These are phyloP conservation scores for Quercus parvula DNA, from an alignment of 306 rosid genomes.

Conservation along the genomic window DNA sequence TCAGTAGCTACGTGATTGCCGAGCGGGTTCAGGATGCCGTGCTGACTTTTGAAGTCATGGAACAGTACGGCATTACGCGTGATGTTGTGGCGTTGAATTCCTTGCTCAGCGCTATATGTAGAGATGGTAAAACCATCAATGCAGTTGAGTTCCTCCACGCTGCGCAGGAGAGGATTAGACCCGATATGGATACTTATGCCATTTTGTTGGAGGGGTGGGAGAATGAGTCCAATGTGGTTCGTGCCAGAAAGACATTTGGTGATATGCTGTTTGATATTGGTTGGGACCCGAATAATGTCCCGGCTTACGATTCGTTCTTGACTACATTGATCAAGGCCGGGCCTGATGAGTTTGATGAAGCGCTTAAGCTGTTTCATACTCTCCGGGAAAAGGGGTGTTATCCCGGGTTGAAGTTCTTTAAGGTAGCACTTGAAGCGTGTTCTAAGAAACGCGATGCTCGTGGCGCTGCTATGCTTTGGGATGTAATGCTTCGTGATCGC, in stretches of 20 bases:
- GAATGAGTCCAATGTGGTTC: constrained; percentile 38
- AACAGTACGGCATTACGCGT: constrained; percentile 38
- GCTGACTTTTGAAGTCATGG: constrained; percentile 50
- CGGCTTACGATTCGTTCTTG: constrained; percentile 56
- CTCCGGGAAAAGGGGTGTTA: constrained; percentile 51
- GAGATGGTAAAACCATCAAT: constrained; percentile 39
- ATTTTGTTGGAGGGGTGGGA: constrained; percentile 77
- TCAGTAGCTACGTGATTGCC: constrained; percentile 49
- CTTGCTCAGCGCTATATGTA: constrained; percentile 60
- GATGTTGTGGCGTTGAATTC: constrained; percentile 59
- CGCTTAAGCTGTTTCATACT: constrained; percentile 35
- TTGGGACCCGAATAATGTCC: constrained; percentile 58
- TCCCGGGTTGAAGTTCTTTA: constrained; percentile 59
- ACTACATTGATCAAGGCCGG: constrained; percentile 43
- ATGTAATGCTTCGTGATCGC: constrained; percentile 31
- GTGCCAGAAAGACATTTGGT: constrained; percentile 47
- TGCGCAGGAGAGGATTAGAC: constrained; percentile 40
- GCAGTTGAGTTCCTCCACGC: constrained; percentile 45
- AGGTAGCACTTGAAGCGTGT: constrained; percentile 53
- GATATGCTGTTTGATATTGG: constrained; percentile 66
- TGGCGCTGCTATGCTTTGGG: constrained; percentile 55
- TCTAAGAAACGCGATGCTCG: constrained; percentile 31
- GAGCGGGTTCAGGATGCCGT: constrained; percentile 40
- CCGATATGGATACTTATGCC: constrained; percentile 50
- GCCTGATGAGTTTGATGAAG: constrained; percentile 41